phyloP scores from a whole-genome alignment of 2,329 filamentous ascomycete species.

The Pyricularia sp. region DNA sequence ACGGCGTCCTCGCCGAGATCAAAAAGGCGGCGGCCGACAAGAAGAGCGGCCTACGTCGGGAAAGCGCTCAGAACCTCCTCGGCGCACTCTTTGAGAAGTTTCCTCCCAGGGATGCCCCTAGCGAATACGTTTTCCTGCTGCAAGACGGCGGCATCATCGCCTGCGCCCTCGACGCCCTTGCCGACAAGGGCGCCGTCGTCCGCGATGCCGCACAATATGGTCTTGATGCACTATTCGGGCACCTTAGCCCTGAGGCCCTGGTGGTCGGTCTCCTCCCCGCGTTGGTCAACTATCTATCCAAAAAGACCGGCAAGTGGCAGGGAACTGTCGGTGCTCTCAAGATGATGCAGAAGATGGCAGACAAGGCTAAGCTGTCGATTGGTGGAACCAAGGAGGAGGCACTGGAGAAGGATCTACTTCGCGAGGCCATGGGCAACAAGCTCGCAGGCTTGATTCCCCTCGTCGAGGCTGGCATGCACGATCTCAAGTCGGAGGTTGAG shows the following conservation, averaged over 20 bases:
- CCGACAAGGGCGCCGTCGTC: conserved; percentile 82
- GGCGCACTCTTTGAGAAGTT: conserved; percentile 90
- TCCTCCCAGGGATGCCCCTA: conserved; percentile 60
- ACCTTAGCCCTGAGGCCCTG: conserved; percentile 69
- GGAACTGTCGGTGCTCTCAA: conserved; percentile 78
- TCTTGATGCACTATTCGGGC: conserved; percentile 72
- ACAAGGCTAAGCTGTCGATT: conserved; percentile 78
- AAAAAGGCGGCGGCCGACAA: conserved; percentile 78
- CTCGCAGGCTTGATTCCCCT: conserved; percentile 80
- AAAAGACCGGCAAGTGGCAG: conserved; percentile 91
- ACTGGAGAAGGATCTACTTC: conserved; percentile 73
- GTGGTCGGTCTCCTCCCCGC: conserved; percentile 71
- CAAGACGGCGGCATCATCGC: conserved; percentile 63
- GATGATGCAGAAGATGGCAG: conserved; percentile 82
- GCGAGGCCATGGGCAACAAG: conserved; percentile 80
- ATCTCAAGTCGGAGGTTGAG: conserved; percentile 76
- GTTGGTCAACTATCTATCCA: conserved; percentile 62
- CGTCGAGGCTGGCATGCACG: conserved; percentile 89
- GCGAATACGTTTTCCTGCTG: conserved; percentile 71
- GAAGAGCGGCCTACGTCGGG: conserved; percentile 74
- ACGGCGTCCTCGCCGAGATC: conserved; percentile 41
- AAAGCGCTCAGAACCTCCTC: conserved; percentile 88
- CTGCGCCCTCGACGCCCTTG: conserved; percentile 67
- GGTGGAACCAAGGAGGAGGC: conserved; percentile 72
- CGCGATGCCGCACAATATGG: conserved; percentile 90